These are phyloP conservation scores for Pyrenophora seminiperda DNA, from an alignment of 2,329 filamentous ascomycete genomes.

Conservation along the genomic window DNA sequence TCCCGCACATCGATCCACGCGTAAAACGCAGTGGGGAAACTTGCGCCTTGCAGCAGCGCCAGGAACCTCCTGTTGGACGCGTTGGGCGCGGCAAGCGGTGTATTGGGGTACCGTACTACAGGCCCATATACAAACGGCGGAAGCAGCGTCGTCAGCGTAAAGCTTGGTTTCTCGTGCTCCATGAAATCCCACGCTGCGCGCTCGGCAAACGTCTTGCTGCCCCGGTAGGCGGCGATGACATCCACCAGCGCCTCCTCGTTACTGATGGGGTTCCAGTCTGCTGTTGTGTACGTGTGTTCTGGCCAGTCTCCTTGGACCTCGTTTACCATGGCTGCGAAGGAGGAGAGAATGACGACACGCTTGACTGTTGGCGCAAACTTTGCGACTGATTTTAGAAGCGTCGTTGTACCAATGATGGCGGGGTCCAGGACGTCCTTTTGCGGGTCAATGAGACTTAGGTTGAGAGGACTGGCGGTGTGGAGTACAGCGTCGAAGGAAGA, in stretches of 20 bases:
- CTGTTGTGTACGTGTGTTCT: slow-evolving; percentile 56
- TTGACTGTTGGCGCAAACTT: slow-evolving; percentile 66
- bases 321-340: slow-evolving; percentile 66
- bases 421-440: slow-evolving; percentile 64
- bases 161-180: slow-evolving; percentile 52
- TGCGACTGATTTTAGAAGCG: slow-evolving; percentile 63
- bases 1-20: slow-evolving; percentile 52
- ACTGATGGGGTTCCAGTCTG: slow-evolving; percentile 61
- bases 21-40: slow-evolving; percentile 37
- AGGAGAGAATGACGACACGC: slow-evolving; percentile 70
- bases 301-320: slow-evolving; percentile 34
- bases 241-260: slow-evolving; percentile 50
- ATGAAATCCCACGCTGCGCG: slow-evolving; percentile 56
- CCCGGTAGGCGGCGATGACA: slow-evolving; percentile 47
- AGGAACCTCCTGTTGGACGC: slow-evolving; percentile 60
- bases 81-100: slow-evolving; percentile 64
- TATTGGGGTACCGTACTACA: slow-evolving; percentile 55
- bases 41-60: slow-evolving; percentile 48
- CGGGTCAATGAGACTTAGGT: slow-evolving; percentile 63
- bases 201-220: slow-evolving; percentile 64
- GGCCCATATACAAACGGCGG: slow-evolving; percentile 54
- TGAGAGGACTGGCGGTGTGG: slow-evolving; percentile 51
- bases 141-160: slow-evolving; percentile 51
- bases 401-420: slow-evolving; percentile 65
- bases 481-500: slow-evolving; percentile 68